Conservation (phyloP, 805 yeast species). For the Saturnispora bothae region DNA sequence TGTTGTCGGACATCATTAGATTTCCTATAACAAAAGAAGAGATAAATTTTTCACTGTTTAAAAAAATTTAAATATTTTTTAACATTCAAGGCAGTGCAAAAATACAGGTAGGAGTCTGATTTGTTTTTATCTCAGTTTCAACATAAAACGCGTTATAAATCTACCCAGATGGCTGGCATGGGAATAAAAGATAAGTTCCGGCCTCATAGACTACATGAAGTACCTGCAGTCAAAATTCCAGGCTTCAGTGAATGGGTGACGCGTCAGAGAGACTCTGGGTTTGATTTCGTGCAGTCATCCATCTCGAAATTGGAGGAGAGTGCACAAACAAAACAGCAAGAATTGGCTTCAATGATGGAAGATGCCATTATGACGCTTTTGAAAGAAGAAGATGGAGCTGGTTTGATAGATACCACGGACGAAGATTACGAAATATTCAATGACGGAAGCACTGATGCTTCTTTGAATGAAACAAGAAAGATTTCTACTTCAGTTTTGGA, state of each 20-base stretch:
- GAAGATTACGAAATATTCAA: background rate
- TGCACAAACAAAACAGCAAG: background rate
- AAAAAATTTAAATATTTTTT: background rate
- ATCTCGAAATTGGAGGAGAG: constrained; percentile 19
- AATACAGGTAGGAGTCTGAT: background rate
- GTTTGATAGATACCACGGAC: too few species aligned
- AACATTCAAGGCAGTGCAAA: background rate
- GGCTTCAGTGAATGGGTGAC: constrained; percentile 28
- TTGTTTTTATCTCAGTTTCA: constrained; percentile 5
- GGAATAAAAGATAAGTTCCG: too few species aligned
- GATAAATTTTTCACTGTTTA: constrained; percentile 2
- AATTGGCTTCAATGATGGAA: background rate
- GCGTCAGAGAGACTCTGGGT: constrained; percentile 20
- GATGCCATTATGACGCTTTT: background rate
- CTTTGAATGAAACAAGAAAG: background rate
- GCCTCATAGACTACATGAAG: background rate
- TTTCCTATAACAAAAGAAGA: background rate
- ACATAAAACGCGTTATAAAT: too few species aligned
- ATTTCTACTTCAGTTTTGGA: background rate
- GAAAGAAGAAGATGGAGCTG: background rate
- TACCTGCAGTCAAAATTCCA: constrained; percentile 14
- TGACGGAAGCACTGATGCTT: background rate
- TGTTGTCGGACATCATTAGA: constrained; percentile 2
- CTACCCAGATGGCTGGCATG: too few species aligned
- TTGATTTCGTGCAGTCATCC: constrained; percentile 18